Evolutionary conservation across 306 rosid genomes (phyloP), one percentile per base, ranked within the genome.

Genomic region (Urtica urens): DNA sequence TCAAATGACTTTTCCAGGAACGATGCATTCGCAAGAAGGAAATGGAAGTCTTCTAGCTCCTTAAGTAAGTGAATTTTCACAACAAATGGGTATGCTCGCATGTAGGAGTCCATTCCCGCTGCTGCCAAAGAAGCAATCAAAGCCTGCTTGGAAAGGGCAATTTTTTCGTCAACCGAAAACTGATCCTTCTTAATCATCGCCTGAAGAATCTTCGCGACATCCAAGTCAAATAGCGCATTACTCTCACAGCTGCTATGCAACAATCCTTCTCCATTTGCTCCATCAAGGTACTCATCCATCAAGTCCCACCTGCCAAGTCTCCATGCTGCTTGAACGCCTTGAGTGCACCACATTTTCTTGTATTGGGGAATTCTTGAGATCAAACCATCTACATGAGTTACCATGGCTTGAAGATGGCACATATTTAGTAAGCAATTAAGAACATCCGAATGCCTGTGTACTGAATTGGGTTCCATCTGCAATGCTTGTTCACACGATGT

Each of bases 261-360:
- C 57, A 81, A 71, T 53, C 96, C 83, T 21, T 79, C 92, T 68
- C 77, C 82, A 54, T 81, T 83, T 50, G 97, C 95, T 71, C 90
- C 95, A 50, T 68, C 63, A 24, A 90, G 85, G 80, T 84, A 90
- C 71, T 90, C 97, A 69, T 77, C 84, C 97, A 90, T 90, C 73
- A 90, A 78, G 60, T 84, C 97, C 97, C 95, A 90, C 87, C 79
- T 75, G 45, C 94, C 92, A 64, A 90, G 95, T 71, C 95, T 90
- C 97, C 95, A 90, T 46, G 97, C 95, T 57, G 97, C 97, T 75
- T 90, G 97, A 66, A 90, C 86, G 59, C 97, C 97, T 74, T 90
- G 97, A 95, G 85, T 84, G 72, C 85, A 90, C 97, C 95, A 90
- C 37, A 78, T 75, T 74, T 90, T 84, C 78, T 81, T 90, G 77